These are phyloP conservation scores for Daldinia sp. DNA, from an alignment of 2,329 filamentous ascomycete species.

Conservation along the genomic window DNA sequence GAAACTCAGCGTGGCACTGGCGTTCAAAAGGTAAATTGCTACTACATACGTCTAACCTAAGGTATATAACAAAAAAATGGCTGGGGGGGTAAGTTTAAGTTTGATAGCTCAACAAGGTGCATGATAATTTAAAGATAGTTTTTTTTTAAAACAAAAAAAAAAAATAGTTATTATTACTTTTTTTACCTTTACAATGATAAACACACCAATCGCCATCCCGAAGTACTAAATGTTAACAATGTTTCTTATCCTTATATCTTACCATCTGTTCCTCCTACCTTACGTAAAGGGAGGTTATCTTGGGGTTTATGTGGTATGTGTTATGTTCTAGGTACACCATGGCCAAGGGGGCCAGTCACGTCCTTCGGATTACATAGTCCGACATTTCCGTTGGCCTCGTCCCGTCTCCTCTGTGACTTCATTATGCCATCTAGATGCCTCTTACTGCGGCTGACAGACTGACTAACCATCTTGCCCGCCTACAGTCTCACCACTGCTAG, in stretches of 20 bases:
- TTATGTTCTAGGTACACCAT: not conserved
- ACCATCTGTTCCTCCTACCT: not conserved
- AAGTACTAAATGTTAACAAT: slow-evolving; percentile 9
- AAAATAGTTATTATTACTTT: slow-evolving; percentile 2
- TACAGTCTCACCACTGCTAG: slow-evolving; percentile 5
- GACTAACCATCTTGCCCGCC: slow-evolving; percentile 10
- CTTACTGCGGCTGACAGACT: slow-evolving; percentile 24
- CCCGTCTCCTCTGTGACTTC: slow-evolving; percentile 29
- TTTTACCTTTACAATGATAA: slow-evolving; percentile 7
- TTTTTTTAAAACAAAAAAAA: no score
- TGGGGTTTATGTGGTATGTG: not conserved
- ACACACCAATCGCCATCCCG: not conserved
- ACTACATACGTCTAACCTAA: slow-evolving; percentile 25
- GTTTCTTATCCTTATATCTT: not conserved
- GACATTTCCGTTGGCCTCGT: slow-evolving; percentile 41
- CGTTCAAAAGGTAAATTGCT: slow-evolving; percentile 27
- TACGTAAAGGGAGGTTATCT: not conserved
- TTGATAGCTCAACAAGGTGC: slow-evolving; percentile 3
- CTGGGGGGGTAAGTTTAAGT: slow-evolving; percentile 13
- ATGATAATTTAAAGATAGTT: not conserved
- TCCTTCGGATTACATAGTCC: slow-evolving; percentile 26
- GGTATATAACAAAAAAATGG: slow-evolving; percentile 14
- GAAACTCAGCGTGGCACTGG: slow-evolving; percentile 37
- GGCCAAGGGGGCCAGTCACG: not conserved
- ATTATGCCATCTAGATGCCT: slow-evolving; percentile 36